Conservation (phyloP, 441 rosid species). For the Pelargonium citronellum region DNA sequence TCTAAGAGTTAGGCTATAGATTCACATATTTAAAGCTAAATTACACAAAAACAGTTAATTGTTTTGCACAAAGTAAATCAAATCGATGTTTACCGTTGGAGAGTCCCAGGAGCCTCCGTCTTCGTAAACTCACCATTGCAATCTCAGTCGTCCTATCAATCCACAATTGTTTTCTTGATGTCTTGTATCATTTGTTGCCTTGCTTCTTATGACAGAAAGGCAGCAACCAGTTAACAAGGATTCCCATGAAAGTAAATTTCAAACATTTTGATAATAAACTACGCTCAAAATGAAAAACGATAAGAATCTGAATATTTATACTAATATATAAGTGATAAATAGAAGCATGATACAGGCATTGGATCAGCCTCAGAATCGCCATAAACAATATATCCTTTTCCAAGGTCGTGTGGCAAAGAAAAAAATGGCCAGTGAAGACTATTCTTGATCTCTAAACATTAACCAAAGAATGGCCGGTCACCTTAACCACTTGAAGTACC, state of each 20-base stretch:
- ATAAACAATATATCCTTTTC: background rate
- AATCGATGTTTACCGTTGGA: constrained; percentile 62
- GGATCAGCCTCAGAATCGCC: background rate
- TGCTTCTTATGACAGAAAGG: constrained; percentile 21
- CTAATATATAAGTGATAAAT: background rate
- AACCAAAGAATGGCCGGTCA: no score
- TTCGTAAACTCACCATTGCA: constrained; percentile 86
- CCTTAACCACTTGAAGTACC: background rate
- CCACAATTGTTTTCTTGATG: constrained; percentile 16
- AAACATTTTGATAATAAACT: background rate
- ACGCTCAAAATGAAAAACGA: background rate
- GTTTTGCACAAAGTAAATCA: background rate
- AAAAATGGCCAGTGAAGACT: no score
- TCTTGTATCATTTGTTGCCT: constrained; percentile 22
- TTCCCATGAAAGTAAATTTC: constrained; percentile 12
- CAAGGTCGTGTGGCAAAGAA: no score
- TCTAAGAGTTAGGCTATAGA: no score
- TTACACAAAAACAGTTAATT: background rate
- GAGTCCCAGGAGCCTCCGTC: constrained; percentile 86
- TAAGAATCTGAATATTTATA: background rate
- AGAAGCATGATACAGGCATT: background rate
- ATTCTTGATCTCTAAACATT: no score
- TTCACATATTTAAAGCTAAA: no score
- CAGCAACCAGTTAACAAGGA: constrained; percentile 10
- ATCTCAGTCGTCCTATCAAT: constrained; percentile 20